Conservation (phyloP, 305 asterid species). For the Fraxinus latifolia region DNA sequence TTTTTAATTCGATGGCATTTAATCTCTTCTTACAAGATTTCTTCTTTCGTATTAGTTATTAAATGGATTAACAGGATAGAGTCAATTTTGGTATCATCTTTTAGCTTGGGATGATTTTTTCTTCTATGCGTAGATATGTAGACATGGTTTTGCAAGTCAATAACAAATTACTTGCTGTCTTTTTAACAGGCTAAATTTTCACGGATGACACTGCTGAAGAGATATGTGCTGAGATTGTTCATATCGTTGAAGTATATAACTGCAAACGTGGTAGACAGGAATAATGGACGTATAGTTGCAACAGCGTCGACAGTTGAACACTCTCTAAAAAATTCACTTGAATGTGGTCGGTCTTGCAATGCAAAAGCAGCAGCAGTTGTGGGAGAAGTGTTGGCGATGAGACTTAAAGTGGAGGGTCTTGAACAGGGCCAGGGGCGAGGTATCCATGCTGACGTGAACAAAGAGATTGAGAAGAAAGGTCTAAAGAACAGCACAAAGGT, state of each 20-base stretch:
- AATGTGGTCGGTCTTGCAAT: constrained; percentile 82
- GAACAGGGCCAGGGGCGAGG: constrained; percentile 77
- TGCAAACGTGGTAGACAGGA: constrained; percentile 79
- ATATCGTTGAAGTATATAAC: constrained; percentile 79
- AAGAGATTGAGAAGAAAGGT: constrained; percentile 80
- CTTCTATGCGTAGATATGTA: background rate
- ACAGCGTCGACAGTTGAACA: constrained; percentile 81
- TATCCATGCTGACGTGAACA: constrained; percentile 63
- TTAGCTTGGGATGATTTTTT: background rate
- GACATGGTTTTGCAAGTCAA: background rate
- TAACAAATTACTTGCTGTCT: background rate
- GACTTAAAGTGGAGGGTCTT: constrained; percentile 81
- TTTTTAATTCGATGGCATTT: background rate
- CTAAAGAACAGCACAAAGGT: constrained; percentile 65
- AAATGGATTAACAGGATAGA: background rate
- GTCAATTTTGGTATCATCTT: background rate
- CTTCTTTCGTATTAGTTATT: background rate
- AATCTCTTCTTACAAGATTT: background rate
- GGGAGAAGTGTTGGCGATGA: constrained; percentile 87
- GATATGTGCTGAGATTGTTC: constrained; percentile 71
- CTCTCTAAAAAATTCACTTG: constrained; percentile 57
- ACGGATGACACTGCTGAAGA: constrained; percentile 63
- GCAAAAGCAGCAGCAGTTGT: constrained; percentile 86
- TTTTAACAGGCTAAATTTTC: constrained; percentile 7
- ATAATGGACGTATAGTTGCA: constrained; percentile 65